A percentile compares a stretch with the other conserved stretches of the same genome.
These are phyloP conservation scores for Euphrasia confusa DNA, from an alignment of 257 asterid genomes.

Conservation along the genomic window DNA sequence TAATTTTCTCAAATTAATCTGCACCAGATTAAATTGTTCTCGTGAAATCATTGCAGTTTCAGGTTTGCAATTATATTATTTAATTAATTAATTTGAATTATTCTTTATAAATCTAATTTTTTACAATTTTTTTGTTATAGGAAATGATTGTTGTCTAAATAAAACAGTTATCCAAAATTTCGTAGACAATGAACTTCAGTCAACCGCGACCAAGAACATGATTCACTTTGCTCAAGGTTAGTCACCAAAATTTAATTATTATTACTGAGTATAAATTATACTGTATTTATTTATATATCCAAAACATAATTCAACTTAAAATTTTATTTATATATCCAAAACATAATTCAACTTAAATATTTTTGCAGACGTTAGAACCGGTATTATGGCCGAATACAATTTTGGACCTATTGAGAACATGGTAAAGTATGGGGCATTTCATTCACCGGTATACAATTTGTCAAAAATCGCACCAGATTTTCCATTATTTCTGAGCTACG, in stretches of 20 bases:
- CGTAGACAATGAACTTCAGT: conserved; percentile 54
- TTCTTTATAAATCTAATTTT: no score
- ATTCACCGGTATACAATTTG: conserved; percentile 49
- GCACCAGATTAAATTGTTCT: conserved; percentile 33
- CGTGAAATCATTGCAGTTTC: conserved; percentile 41
- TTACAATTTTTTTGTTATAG: no score
- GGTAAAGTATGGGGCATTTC: conserved; percentile 41
- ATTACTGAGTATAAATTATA: no score
- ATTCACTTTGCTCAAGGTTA: conserved; percentile 66
- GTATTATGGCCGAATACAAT: conserved; percentile 42
- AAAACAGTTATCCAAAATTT: conserved; percentile 29
- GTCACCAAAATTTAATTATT: conserved; percentile 21
- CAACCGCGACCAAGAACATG: conserved; percentile 61
- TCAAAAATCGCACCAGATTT: conserved; percentile 48
- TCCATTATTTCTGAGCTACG: conserved; percentile 57
- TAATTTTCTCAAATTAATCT: conserved; percentile 28
- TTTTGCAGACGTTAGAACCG: conserved; percentile 47
- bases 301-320: no score
- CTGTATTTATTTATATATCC: no score
- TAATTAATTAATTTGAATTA: neutral
- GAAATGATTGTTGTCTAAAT: conserved; percentile 62
- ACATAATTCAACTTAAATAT: no score
- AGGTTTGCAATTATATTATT: conserved; percentile 29
- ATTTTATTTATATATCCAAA: no score
- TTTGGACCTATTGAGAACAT: conserved; percentile 39